Percentiles rank a stretch among this genome's conserved stretches.
Conservation (phyloP, 1,139 yeast species). For the Kodamaea sp. region DNA sequence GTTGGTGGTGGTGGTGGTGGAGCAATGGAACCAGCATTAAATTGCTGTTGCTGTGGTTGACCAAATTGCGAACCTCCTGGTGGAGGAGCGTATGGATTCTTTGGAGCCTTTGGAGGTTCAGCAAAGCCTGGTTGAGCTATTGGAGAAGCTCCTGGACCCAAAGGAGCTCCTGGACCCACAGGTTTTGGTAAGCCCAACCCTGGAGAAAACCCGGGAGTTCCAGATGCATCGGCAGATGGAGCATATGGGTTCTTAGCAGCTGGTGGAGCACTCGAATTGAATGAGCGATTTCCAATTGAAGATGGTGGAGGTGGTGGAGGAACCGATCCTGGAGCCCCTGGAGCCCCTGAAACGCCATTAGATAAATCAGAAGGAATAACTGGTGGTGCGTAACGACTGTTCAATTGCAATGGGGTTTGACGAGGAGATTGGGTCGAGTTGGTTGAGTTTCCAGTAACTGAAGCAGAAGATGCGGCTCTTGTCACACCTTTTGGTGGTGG, state of each 20-base stretch:
- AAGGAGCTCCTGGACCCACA: constrained; percentile 14
- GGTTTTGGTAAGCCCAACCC: constrained; percentile 9
- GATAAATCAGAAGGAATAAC: constrained; percentile 5
- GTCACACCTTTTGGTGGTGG: constrained; percentile 39
- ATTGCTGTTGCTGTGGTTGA: neutral
- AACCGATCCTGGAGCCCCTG: constrained; percentile 5
- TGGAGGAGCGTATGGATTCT: constrained; percentile 8
- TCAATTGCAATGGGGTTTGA: constrained; percentile 18
- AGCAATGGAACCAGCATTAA: constrained; percentile 10
- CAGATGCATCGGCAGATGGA: constrained; percentile 21
- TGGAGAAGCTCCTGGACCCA: constrained; percentile 1
- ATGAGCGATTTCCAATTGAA: constrained; percentile 1
- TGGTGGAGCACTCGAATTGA: constrained; percentile 6
- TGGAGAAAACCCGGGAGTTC: constrained; percentile 4
- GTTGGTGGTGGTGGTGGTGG: constrained; percentile 21
- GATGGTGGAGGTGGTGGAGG: constrained; percentile 6
- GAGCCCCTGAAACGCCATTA: constrained; percentile 12
- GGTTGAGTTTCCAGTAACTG: constrained; percentile 14
- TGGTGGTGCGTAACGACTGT: constrained; percentile 9
- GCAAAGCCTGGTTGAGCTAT: neutral
- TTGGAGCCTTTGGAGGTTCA: constrained; percentile 1
- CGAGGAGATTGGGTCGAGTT: constrained; percentile 14
- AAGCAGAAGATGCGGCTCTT: constrained; percentile 26
- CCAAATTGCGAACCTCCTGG: constrained; percentile 2
- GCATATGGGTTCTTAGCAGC: constrained; percentile 38